Base-by-base conservation (phyloP, 2,329 filamentous ascomycete species). In the Clarireedia monteithiana region DNA sequence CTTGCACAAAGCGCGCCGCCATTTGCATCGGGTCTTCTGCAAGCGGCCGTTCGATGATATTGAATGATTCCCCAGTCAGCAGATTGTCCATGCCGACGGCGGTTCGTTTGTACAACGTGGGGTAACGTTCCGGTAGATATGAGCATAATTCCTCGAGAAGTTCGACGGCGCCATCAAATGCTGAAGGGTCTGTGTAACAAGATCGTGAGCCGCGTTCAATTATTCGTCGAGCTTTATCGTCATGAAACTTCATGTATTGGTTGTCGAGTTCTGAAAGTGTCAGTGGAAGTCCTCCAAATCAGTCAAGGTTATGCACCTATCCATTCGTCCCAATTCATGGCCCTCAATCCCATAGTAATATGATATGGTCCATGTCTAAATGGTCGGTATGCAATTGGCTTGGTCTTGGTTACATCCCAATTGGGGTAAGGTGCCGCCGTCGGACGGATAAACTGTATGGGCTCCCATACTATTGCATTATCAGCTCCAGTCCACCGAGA, bases 21-120 rank as follows among this genome's bases (percentile, higher is more conserved):
- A 84, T 88, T 57, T 81, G 78, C 84, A 95, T 92, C 0, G 89
- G 88, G 64, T 94, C 88, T 71, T 92, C 88, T 1, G 73, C 69
- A 5, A 91, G 75, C 0, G 85, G 85, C 0, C 82, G 75, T 58
- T 80, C 74, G 1, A 75, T 69, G 40, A 88, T 83, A 68, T 91
- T 80, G 73, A 94, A 89, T 7, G 71, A 75, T 70, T 95, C 89
- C 6, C 81, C 77, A 0, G 88, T 91, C 67, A 83, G 77, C 15
- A 85, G 67, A 67, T 94, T 95, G 60, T 82, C 77, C 63, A 92
- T 79, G 0, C 87, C 87, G 0, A 79, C 77, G 1, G 73, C 65
- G 0, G 85, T 89, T 30, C 79, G 78, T 50, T 72, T 72, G 73
- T 83, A 95, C 56, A 95, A 73, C 4, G 73, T 77, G 0, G 89